phyloP scores from a whole-genome alignment of 805 yeast genomes.

The Candida broadrunensis region DNA sequence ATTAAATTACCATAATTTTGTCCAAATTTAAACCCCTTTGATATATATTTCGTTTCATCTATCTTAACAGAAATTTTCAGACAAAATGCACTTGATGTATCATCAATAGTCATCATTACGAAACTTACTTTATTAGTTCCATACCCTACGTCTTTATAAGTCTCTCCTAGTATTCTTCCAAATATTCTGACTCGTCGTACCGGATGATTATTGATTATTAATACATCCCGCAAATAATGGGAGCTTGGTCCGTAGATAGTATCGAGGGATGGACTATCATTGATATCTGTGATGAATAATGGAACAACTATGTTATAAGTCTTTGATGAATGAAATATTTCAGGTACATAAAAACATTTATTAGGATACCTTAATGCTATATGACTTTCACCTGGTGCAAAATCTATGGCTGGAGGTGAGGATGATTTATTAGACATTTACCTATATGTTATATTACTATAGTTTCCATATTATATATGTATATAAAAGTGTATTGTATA shows the following conservation, averaged over 20 bases:
- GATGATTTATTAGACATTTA: no score
- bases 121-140: slow-evolving; percentile 6
- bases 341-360: slow-evolving; percentile 29
- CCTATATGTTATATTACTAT: no score
- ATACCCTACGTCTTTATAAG: slow-evolving; percentile 9
- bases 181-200: slow-evolving; percentile 17
- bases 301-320: slow-evolving; percentile 18
- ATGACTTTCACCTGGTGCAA: slow-evolving; percentile 34
- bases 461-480: no score
- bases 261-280: slow-evolving; percentile 5
- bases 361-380: slow-evolving; percentile 23
- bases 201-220: slow-evolving; percentile 34
- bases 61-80: slow-evolving; percentile 27
- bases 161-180: slow-evolving; percentile 28
- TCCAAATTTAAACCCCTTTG: slow-evolving; percentile 12
- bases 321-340: slow-evolving; percentile 31
- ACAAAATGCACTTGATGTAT: slow-evolving; percentile 22
- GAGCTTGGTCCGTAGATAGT: slow-evolving; percentile 18
- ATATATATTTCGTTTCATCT: slow-evolving; percentile 5
- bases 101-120: slow-evolving; percentile 27
- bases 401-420: slow-evolving; percentile 15
- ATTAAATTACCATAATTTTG: slow-evolving; percentile 22
- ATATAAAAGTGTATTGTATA: no score
- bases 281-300: slow-evolving; percentile 29
- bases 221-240: slow-evolving; percentile 5